Evolutionary conservation across 768 basidiomycete species (phyloP), one percentile per base, ranked within the genome.

Genomic region (Termitomyces sp.): DNA sequence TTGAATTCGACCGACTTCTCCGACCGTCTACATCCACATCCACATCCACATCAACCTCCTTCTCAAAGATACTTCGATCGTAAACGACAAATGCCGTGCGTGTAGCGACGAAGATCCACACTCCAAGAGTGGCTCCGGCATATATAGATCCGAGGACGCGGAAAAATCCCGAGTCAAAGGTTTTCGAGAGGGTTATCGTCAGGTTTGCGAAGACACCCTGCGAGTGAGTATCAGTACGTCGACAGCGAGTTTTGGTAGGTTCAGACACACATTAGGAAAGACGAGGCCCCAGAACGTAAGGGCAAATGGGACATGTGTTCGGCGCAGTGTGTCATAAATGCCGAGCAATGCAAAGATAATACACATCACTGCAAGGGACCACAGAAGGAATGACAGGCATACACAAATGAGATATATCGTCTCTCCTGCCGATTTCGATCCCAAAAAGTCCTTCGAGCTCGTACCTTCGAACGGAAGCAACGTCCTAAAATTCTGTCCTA

Each of bases 201-300:
- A 85, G 73, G 59, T 83, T 84, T 2, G 86, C 85, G 60, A 86
- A 88, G 0, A 87, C 87, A n/a, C 82, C 82, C 81, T 83, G 59
- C 59, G 41, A 51, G n/a, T n/a, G n/a, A 34, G 41, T 12, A 32
- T 41, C 29, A 47, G 21, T 35, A 11, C 34, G 12, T 12, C n/a
- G n/a, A n/a, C n/a, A n/a, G n/a, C n/a, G n/a, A n/a, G n/a, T n/a
- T n/a, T n/a, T n/a, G n/a, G n/a, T n/a, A n/a, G n/a, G n/a, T n/a
- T n/a, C n/a, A n/a, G 34, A 69, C 82, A 38, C 60, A 83, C 88
- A 60, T 87, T 88, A 5, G 88, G 87, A 65, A 89, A 89, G 59
- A 89, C 82, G 40, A 86, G 68, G 8, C 83, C 84, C 88, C 88
- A 89, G 62, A 81, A 85, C 0, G 80, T 72, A 17, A 86, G 66